Conservation (phyloP, 75 land plant species). For the Selaginella tamariscina region DNA sequence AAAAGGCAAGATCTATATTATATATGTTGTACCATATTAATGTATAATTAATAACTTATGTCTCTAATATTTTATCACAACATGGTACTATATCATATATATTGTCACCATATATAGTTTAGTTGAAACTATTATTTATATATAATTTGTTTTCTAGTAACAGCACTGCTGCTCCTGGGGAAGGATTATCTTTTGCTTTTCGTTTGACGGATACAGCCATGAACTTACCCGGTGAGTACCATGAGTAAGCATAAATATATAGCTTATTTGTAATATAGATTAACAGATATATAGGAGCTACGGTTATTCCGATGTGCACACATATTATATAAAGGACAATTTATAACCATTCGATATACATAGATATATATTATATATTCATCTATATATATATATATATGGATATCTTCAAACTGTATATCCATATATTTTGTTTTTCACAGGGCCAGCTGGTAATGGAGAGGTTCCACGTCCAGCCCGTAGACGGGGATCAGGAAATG, state of each 20-base stretch:
- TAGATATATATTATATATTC: too few relatives aligned
- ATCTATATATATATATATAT: too few relatives aligned
- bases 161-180: background rate
- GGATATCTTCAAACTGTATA: too few relatives aligned
- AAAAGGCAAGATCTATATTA: conserved; percentile 34
- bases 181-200: background rate
- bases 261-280: background rate
- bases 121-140: too few relatives aligned
- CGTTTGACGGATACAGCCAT: background rate
- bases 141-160: too few relatives aligned
- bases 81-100: background rate
- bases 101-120: conserved; percentile 1
- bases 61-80: background rate
- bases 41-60: background rate
- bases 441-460: conserved; percentile 18
- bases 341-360: too few relatives aligned
- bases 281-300: background rate
- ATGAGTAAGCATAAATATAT: too few relatives aligned
- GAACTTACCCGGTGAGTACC: background rate
- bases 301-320: too few relatives aligned
- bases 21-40: background rate
- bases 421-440: too few relatives aligned
- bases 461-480: conserved; percentile 60
- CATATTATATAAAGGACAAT: too few relatives aligned
- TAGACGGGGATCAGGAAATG: conserved; percentile 44